A percentile compares a stretch with the other conserved stretches of the same genome.
Conservation (phyloP, 2,329 filamentous ascomycete species). For the Biscogniauxia marginata region DNA sequence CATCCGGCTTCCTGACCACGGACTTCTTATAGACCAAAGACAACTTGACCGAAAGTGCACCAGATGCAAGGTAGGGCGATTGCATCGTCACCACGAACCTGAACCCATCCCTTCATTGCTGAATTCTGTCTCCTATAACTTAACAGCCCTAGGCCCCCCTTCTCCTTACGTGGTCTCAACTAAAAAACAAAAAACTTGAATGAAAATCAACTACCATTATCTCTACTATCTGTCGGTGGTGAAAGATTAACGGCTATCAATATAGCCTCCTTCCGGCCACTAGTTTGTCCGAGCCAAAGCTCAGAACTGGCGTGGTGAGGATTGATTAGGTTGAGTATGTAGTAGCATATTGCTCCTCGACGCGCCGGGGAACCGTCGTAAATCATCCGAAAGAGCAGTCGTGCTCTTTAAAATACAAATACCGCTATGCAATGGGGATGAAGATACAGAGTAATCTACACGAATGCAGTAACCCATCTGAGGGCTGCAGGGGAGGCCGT, state of each 20-base stretch:
- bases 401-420: constrained; percentile 32
- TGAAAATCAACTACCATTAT: not conserved
- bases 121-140: not conserved
- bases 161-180: too few species aligned
- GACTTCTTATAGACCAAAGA: constrained; percentile 4
- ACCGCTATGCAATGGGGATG: constrained; percentile 35
- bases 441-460: constrained; percentile 24
- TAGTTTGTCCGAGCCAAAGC: not conserved
- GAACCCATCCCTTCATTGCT: not conserved
- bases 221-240: not conserved
- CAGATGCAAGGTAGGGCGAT: too few species aligned
- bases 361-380: constrained; percentile 22
- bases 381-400: constrained; percentile 29
- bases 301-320: not conserved
- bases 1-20: constrained; percentile 1
- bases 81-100: too few species aligned
- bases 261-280: not conserved
- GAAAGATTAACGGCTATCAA: not conserved
- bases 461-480: constrained; percentile 11
- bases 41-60: too few species aligned
- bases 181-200: not conserved
- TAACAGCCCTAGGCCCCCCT: too few species aligned
- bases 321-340: not conserved
- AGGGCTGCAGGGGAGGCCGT: constrained; percentile 9
- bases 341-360: constrained; percentile 4